Evolutionary conservation across 1,139 yeast species (phyloP).

Genomic region (Taphrina sp.): DNA sequence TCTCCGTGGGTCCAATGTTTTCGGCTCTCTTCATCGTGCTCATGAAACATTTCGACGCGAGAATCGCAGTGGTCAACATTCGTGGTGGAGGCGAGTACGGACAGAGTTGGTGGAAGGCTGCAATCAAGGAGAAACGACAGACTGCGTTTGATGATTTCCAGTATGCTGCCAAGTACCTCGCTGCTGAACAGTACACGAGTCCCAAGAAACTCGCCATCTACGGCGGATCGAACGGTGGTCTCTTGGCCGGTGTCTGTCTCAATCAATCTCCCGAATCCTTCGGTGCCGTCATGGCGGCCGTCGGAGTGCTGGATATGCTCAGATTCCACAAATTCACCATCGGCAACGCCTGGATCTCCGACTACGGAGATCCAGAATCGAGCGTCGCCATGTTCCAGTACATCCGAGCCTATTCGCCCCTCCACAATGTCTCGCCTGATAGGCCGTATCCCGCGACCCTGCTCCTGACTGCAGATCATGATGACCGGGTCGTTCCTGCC

Average conservation of each 20-base stretch:
- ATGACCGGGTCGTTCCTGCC: conserved; percentile 28
- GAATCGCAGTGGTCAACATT: conserved; percentile 29
- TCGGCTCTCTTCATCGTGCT: conserved; percentile 27
- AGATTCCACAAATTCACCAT: conserved; percentile 29
- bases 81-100: conserved; percentile 34
- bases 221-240: conserved; percentile 29
- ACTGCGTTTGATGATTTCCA: conserved; percentile 28
- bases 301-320: conserved; percentile 29
- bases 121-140: conserved; percentile 18
- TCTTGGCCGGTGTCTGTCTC: conserved; percentile 21
- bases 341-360: conserved; percentile 28
- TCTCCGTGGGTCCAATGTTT: conserved; percentile 11
- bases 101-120: conserved; percentile 30
- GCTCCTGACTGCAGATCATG: conserved; percentile 30
- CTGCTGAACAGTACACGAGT: conserved; percentile 17
- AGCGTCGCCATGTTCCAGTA: conserved; percentile 13
- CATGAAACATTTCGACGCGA: conserved; percentile 28
- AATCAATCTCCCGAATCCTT: conserved; percentile 19
- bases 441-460: conserved; percentile 23
- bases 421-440: conserved; percentile 18
- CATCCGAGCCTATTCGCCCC: conserved; percentile 28
- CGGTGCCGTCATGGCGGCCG: conserved; percentile 30
- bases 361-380: conserved; percentile 21
- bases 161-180: conserved; percentile 16
- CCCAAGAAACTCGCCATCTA: conserved; percentile 18